Base-by-base conservation (phyloP, 257 asterid genomes). In the Solanum rostratum region DNA sequence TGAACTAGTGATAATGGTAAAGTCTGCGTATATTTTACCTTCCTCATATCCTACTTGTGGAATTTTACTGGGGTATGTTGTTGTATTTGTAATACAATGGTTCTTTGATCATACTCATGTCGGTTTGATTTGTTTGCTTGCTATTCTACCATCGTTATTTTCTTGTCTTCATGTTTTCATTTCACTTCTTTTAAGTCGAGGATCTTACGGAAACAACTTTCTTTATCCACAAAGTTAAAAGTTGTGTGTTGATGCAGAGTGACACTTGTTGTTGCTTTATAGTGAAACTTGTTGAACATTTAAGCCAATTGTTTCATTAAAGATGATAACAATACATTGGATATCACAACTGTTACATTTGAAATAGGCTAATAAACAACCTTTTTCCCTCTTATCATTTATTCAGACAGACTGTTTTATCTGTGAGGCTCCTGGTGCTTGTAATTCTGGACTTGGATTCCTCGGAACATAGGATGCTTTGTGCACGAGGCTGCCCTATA, bases 191-290 rank as follows among this genome's bases (percentile, higher is more conserved):
- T 22, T 10, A 22, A 22, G 20, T 27, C 16, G 41, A 27, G 15
- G 20, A 62, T 12, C 10, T 6, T 0, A 24, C 1, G 0, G 0
- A 24, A 13, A 0, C 0, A 13, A 1, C 1, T 27, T n/a, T 62
- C 5, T 27, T 27, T 27, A 27, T 0, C 20, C 15, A 11, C 14
- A 59, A 62, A 24, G 69, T 5, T 62, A 62, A 6, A 22, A 59
- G 16, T 1, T 5, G 1, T 57, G 6, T 9, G 3, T 10, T 10
- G 0, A 1, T 10, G 29, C 15, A n/a, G 4, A 43, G 49, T 57
- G 22, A 33, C 6, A 33, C 39, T 33, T 2, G 18, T 53, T 18
- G 59, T n/a, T 53, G 22, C n/a, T 57, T 10, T 57, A 57, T n/a
- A 27, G 29, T n/a, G 7, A n/a, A 15, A 59, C 66, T 59, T n/a